A percentile compares a stretch with the other conserved stretches of the same genome.
Conservation (phyloP, 192 early-diverging fungal species). For the Rhizophagus sp. region DNA sequence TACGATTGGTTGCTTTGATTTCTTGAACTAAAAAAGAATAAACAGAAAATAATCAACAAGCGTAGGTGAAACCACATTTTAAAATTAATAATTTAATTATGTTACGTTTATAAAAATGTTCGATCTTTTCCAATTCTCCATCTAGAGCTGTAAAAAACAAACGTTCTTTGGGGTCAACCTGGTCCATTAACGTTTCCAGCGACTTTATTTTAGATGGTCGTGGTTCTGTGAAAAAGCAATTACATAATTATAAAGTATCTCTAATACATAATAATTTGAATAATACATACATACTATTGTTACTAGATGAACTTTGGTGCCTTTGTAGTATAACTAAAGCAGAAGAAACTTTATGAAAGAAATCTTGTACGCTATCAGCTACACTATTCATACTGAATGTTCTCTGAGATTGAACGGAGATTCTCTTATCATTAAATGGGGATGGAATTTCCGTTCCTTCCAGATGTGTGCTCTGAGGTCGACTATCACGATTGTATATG, state of each 20-base stretch:
- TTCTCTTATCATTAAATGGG: neutral
- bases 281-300: neutral
- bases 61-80: neutral
- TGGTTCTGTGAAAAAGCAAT: too few relatives aligned
- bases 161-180: neutral
- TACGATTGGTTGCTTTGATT: neutral
- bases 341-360: neutral
- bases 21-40: neutral
- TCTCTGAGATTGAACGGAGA: neutral
- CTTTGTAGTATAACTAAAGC: neutral
- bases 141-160: neutral
- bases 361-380: neutral
- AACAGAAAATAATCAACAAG: neutral
- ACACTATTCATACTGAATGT: neutral
- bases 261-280: neutral
- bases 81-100: neutral
- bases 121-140: neutral
- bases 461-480: too few relatives aligned
- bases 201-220: neutral
- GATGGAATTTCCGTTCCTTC: too few relatives aligned
- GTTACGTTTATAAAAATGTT: constrained; percentile 4
- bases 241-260: too few relatives aligned
- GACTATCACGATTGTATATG: neutral
- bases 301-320: neutral
- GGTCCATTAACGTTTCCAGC: neutral